Evolutionary conservation across 768 basidiomycete species (phyloP), one percentile per base, ranked within the genome.

Genomic region (Suillus plorans): DNA sequence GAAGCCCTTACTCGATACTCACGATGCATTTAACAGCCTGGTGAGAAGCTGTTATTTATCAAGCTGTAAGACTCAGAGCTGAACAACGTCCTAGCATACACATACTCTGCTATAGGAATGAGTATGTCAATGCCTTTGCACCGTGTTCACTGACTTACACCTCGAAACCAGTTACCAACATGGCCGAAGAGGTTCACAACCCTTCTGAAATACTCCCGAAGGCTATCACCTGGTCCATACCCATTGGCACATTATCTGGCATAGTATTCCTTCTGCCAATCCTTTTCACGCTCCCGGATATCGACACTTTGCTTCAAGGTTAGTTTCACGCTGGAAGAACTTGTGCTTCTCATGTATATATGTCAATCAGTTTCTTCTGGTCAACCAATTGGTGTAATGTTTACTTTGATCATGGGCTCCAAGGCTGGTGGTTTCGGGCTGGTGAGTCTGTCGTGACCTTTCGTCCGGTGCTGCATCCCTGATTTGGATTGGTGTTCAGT

Each of bases 181-280:
- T 90, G 84, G 85, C 87, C 2, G 89, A 89, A 71, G 88, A 90
- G 73, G 88, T 89, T 1, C 83, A 83, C 57, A 78, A 87, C 61
- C 88, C 88, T 0, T 77, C 82, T 2, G 69, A 78, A 12, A 80
- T 88, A 61, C 80, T 89, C 12, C 88, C 88, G 0, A 75, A 74
- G 56, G 87, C 87, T 1, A 80, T 89, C 36, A 77, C 80, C 12
- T 82, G 81, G 77, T 84, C 83, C 0, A 76, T 87, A 42, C 85
- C 85, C 0, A 85, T 86, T 58, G 81, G 84, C 13, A 75, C 82
- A 28, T 68, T 87, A 18, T 76, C 73, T 25, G 88, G 88, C 0
- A 66, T 89, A 1, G 50, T 85, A 10, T 89, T 83, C 69, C 77
- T 89, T 62, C 81, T 89, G 5, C 89, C 89, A 0, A 84, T 90